Conservation (phyloP, 257 asterid genomes). For the Prunella vulgaris region DNA sequence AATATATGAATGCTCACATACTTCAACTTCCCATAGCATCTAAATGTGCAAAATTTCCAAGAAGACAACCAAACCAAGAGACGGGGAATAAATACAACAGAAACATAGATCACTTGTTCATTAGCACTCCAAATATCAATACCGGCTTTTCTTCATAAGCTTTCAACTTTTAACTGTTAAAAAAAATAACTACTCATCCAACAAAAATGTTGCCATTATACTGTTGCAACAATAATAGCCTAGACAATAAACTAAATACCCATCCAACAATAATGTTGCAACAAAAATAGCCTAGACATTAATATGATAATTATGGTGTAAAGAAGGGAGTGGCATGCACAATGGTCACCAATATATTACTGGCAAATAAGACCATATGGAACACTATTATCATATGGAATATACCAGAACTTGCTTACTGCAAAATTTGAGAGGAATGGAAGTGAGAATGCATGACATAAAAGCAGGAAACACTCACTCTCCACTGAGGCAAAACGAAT, state of each 20-base stretch:
- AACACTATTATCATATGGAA: neutral
- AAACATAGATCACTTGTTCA: neutral
- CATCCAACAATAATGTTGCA: neutral
- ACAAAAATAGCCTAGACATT: neutral
- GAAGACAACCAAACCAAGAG: neutral
- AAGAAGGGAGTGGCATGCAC: neutral
- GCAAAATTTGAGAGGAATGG: neutral
- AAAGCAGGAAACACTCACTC: slow-evolving; percentile 43
- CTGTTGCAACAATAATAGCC: no score
- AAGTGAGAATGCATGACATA: neutral
- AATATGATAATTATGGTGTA: neutral
- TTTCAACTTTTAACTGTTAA: no score
- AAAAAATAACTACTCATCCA: neutral
- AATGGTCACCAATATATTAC: neutral
- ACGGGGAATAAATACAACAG: neutral
- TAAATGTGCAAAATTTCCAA: neutral
- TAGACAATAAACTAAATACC: neutral
- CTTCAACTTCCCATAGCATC: neutral
- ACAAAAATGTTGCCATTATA: neutral
- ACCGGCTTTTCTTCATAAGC: neutral
- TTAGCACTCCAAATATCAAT: neutral
- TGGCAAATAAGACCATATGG: neutral
- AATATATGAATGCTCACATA: neutral
- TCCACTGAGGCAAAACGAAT: slow-evolving; percentile 74
- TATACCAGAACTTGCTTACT: neutral